Evolutionary conservation across 805 yeast species (phyloP), one percentile per base, ranked within the genome.

Genomic region (Metschnikowia hibisci): DNA sequence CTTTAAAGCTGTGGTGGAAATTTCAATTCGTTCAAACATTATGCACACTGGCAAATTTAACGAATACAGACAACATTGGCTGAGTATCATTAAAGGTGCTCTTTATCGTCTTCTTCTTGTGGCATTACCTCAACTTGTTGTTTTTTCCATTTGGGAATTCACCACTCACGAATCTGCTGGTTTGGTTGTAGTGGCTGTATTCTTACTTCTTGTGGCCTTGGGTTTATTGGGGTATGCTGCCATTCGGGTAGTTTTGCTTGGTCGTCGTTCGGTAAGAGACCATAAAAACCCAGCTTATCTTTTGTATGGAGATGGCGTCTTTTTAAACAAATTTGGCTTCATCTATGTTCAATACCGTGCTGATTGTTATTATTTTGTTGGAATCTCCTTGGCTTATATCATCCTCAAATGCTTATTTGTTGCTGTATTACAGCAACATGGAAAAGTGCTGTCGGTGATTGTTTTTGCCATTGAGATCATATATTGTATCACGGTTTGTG

Each of bases 271-370:
- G 0, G 69, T 75, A 20, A 70, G 74, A 46, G 73, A 86, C 43
- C 87, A 82, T 71, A 83, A 86, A 58, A 91, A 89, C 57, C 96
- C 99, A 0, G 98, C 99, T 0, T 91, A 87, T 60, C 71, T 89
- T 47, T 74, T 93, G 48, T 93, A 77, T 57, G 96, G 98, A 37
- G 95, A 93, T 60, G 76, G 82, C 4, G 77, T 73, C 34, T 79
- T 87, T 46, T 73, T 93, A 54, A 87, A 88, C 73, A 79, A 86
- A 56, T 91, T 84, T 68, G 99, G 99, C 0, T 93, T 93, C 66
- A 63, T 93, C 51, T 93, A 93, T 56, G 88, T 89, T 28, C 96
- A 89, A 67, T 93, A 78, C 71, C 77, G 87, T 49, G 97, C 98
- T 8, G 86, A 84, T 42, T 76, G 80, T 48, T 93, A 84, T 67